A percentile compares a stretch with the other conserved stretches of the same genome.
Evolutionary conservation across 1,139 yeast species (phyloP).

Genomic region (Yamadazyma songkhlaensis): DNA sequence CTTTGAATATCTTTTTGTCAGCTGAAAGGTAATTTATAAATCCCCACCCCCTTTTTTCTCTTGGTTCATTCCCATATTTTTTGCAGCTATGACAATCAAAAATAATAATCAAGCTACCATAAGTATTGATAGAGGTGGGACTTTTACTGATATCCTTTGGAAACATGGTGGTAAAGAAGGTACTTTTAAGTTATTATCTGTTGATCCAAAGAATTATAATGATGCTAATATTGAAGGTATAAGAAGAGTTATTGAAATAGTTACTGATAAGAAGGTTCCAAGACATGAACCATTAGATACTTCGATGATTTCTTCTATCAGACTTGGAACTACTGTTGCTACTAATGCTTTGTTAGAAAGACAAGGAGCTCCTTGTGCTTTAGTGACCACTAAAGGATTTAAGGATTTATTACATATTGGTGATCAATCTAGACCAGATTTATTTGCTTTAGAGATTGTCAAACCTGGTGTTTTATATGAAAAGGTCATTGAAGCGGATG

Average conservation of each 20-base stretch:
- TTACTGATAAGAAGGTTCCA: slow-evolving; percentile 13
- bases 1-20: background rate
- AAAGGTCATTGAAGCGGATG: slow-evolving; percentile 64
- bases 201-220: slow-evolving; percentile 19
- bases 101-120: slow-evolving; percentile 10
- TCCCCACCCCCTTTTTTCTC: background rate
- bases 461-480: slow-evolving; percentile 63
- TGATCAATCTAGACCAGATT: slow-evolving; percentile 68
- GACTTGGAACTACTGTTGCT: slow-evolving; percentile 83
- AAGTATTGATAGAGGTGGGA: slow-evolving; percentile 24
- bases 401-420: slow-evolving; percentile 66
- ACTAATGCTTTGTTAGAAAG: slow-evolving; percentile 72
- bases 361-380: slow-evolving; percentile 63
- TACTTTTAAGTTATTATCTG: slow-evolving; percentile 19
- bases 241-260: slow-evolving; percentile 18
- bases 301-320: slow-evolving; percentile 44
- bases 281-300: slow-evolving; percentile 22
- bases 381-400: slow-evolving; percentile 66
- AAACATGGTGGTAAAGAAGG: slow-evolving; percentile 13
- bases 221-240: slow-evolving; percentile 25
- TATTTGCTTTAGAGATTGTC: slow-evolving; percentile 59
- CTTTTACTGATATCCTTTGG: slow-evolving; percentile 21
- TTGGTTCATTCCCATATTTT: background rate
- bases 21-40: background rate
- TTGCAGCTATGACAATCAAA: slow-evolving; percentile 4